These are phyloP conservation scores for Aphanocladium album DNA, from an alignment of 2,329 filamentous ascomycete genomes.

Conservation along the genomic window DNA sequence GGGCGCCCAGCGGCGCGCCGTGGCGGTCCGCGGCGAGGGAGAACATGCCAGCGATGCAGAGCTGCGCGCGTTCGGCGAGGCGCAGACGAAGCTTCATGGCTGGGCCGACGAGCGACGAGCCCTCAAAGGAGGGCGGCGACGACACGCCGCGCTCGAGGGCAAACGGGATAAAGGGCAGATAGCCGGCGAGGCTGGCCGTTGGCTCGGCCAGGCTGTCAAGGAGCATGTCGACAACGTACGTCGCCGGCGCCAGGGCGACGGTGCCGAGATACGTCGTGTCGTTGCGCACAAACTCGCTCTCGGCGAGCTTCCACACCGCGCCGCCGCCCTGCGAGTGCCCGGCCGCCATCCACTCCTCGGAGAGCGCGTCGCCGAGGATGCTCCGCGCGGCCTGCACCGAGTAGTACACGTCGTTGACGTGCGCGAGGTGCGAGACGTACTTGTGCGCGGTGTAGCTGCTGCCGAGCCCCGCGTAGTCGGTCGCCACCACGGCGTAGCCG, in stretches of 20 bases:
- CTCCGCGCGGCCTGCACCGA: slow-evolving; percentile 7
- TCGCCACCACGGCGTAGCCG: slow-evolving; percentile 18
- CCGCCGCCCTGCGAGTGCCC: slow-evolving; percentile 20
- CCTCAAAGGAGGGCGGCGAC: background rate
- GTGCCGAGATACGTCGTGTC: slow-evolving; percentile 12
- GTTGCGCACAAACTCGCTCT: slow-evolving; percentile 11
- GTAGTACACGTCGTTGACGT: background rate
- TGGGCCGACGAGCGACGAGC: background rate
- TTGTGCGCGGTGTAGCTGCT: slow-evolving; percentile 19
- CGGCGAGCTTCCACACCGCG: slow-evolving; percentile 18
- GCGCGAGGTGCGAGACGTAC: slow-evolving; percentile 3
- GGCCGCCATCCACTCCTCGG: slow-evolving; percentile 14
- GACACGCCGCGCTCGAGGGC: background rate
- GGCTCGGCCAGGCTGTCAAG: background rate
- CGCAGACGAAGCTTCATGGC: slow-evolving; percentile 4
- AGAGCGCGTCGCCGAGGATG: slow-evolving; percentile 2
- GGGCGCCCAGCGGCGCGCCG: slow-evolving; percentile 3
- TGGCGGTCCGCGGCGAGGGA: background rate
- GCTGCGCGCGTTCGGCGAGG: slow-evolving; percentile 10
- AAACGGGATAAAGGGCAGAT: slow-evolving; percentile 10
- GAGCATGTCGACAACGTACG: slow-evolving; percentile 14
- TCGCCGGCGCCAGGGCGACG: slow-evolving; percentile 15
- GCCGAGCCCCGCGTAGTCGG: slow-evolving; percentile 20
- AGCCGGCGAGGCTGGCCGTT: background rate
- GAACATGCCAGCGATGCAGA: slow-evolving; percentile 14